A percentile compares a stretch with the other conserved stretches of the same genome.
Evolutionary conservation across 2,329 filamentous ascomycete genomes (phyloP).

Genomic region (Biscogniauxia sp.): DNA sequence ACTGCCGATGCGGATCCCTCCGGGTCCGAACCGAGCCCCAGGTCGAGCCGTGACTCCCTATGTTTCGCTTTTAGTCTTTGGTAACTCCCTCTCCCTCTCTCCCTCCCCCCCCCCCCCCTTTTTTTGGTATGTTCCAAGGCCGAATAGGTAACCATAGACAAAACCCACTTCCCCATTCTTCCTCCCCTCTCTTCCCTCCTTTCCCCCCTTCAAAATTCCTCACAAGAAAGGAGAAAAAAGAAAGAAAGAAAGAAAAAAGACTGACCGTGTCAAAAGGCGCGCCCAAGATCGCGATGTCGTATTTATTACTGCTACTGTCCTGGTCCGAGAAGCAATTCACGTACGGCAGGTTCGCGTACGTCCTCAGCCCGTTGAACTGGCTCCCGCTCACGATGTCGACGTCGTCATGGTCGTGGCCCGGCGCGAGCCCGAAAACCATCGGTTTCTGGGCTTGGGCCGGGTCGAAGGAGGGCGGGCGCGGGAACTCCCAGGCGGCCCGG

Average conservation of each 20-base stretch:
- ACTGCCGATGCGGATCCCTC: slow-evolving; percentile 33
- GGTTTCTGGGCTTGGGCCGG: slow-evolving; percentile 20
- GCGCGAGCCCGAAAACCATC: slow-evolving; percentile 9
- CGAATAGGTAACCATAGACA: too few relatives aligned
- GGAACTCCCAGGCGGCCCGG: slow-evolving; percentile 23
- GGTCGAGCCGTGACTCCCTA: slow-evolving; percentile 34
- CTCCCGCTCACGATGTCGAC: slow-evolving; percentile 42
- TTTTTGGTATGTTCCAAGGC: too few relatives aligned
- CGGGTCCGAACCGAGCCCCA: slow-evolving; percentile 36
- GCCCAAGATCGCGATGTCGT: slow-evolving; percentile 57
- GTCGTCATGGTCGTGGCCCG: slow-evolving; percentile 33
- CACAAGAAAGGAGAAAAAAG: too few relatives aligned
- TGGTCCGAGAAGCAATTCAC: slow-evolving; percentile 59
- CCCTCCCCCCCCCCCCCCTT: too few relatives aligned
- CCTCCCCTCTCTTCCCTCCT: not conserved
- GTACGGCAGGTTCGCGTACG: slow-evolving; percentile 61
- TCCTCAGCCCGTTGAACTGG: slow-evolving; percentile 56
- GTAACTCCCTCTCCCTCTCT: not conserved
- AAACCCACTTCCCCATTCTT: too few relatives aligned
- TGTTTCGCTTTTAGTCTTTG: slow-evolving; percentile 3
- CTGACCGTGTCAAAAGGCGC: slow-evolving; percentile 49
- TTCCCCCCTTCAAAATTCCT: too few relatives aligned
- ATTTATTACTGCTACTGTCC: slow-evolving; percentile 40
- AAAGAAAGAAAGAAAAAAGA: not conserved
- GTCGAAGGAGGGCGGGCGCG: slow-evolving; percentile 10